These are phyloP conservation scores for Acidomyces sp. DNA, from an alignment of 495 filamentous ascomycete species.

Conservation along the genomic window DNA sequence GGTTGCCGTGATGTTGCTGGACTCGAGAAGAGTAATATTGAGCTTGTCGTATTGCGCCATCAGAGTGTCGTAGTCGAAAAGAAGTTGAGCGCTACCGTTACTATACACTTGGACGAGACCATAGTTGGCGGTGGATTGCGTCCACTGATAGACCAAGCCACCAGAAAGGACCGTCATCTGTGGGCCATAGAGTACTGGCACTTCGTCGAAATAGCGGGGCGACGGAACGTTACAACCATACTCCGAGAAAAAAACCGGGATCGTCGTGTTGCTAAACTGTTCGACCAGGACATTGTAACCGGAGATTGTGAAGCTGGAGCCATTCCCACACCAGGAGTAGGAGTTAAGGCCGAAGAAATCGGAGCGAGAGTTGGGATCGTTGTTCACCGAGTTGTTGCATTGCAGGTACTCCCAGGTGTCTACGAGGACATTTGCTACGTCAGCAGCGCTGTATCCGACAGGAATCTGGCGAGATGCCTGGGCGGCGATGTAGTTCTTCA, in stretches of 20 bases:
- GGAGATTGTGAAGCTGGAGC: slow-evolving; percentile 53
- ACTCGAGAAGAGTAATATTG: slow-evolving; percentile 50
- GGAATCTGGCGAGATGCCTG: slow-evolving; percentile 56
- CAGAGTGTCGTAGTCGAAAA: slow-evolving; percentile 64
- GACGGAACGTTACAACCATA: slow-evolving; percentile 79
- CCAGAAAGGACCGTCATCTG: slow-evolving; percentile 78
- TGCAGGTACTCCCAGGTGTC: slow-evolving; percentile 77
- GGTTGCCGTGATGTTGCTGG: slow-evolving; percentile 41
- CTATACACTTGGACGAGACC: slow-evolving; percentile 60
- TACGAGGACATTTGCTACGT: slow-evolving; percentile 64
- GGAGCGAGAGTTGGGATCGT: slow-evolving; percentile 44
- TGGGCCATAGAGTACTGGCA: slow-evolving; percentile 61
- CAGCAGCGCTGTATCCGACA: slow-evolving; percentile 89
- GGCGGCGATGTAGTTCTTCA: slow-evolving; percentile 77
- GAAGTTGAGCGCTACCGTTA: slow-evolving; percentile 50
- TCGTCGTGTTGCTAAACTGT: slow-evolving; percentile 55
- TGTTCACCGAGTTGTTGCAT: slow-evolving; percentile 45
- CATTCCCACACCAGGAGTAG: slow-evolving; percentile 80
- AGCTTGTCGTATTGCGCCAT: slow-evolving; percentile 59
- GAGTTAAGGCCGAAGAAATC: slow-evolving; percentile 93
- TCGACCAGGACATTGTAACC: slow-evolving; percentile 59
- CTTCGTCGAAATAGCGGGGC: slow-evolving; percentile 75
- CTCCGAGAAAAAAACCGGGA: slow-evolving; percentile 93
- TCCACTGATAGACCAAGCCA: slow-evolving; percentile 81
- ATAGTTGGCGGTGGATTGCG: slow-evolving; percentile 57